phyloP scores from a whole-genome alignment of 768 basidiomycete genomes.

The Agaricus blazei region DNA sequence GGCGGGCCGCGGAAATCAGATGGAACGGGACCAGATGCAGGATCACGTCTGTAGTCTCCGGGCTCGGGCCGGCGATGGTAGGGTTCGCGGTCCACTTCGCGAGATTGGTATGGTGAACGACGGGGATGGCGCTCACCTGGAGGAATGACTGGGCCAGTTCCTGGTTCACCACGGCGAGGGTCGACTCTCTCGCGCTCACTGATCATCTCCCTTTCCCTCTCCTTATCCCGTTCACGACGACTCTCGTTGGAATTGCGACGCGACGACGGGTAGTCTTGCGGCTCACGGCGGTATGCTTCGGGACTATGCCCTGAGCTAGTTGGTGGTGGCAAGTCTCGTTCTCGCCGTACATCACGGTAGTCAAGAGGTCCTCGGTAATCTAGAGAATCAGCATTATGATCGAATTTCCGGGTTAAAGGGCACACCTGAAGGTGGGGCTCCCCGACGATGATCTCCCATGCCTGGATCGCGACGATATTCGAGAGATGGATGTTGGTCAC shows the following conservation, averaged over 20 bases:
- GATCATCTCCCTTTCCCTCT: conserved; percentile 9
- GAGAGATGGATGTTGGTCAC: conserved; percentile 4
- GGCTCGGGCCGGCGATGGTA: conserved; percentile 7
- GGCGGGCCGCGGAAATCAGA: conserved; percentile 7
- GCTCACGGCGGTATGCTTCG: conserved; percentile 7
- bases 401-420: background rate
- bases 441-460: conserved; percentile 7
- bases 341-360: conserved; percentile 4
- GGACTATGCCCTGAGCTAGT: conserved; percentile 7
- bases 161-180: conserved; percentile 8
- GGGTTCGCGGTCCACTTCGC: conserved; percentile 6
- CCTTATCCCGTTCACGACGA: conserved; percentile 8
- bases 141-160: conserved; percentile 2
- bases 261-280: conserved; percentile 3
- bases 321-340: conserved; percentile 8
- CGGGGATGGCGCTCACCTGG: conserved; percentile 8
- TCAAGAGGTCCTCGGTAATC: conserved; percentile 4
- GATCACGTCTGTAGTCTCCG: conserved; percentile 9
- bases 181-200: conserved; percentile 10
- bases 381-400: background rate
- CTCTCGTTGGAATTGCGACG: conserved; percentile 9
- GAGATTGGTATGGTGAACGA: conserved; percentile 8
- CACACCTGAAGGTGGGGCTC: conserved; percentile 1
- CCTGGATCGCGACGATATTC: conserved; percentile 9
- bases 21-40: background rate